Conservation (phyloP, 2,329 filamentous ascomycete species). For the Penicillium concentricum region DNA sequence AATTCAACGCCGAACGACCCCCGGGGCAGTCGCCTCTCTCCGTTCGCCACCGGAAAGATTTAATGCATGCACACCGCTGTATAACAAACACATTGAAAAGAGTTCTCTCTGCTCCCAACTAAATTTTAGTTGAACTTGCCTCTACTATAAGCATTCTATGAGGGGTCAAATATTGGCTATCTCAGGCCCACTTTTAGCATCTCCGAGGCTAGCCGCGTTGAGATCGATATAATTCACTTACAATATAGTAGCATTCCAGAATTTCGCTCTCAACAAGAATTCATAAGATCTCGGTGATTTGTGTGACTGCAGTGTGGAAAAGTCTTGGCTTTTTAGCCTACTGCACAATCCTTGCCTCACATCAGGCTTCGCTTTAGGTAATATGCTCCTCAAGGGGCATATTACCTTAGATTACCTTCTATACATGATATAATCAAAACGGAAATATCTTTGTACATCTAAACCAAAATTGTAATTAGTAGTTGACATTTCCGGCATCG, state of each 20-base stretch:
- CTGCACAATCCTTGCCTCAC: background rate
- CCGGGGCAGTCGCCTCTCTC: conserved; percentile 8
- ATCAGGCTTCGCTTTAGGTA: background rate
- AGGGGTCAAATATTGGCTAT: conserved; percentile 8
- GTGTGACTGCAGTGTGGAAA: background rate
- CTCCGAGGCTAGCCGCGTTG: conserved; percentile 16
- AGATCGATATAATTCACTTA: background rate
- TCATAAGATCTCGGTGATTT: background rate
- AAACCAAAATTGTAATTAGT: too few relatives aligned
- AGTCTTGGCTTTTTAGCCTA: background rate
- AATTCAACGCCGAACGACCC: conserved; percentile 19
- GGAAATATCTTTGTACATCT: too few relatives aligned
- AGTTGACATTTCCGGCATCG: background rate
- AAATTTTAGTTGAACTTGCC: background rate
- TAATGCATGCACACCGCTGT: background rate
- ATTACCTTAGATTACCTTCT: too few relatives aligned
- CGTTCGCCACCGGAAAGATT: background rate
- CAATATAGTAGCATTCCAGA: too few relatives aligned
- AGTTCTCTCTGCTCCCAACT: background rate
- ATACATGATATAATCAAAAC: background rate
- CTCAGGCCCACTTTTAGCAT: conserved; percentile 12
- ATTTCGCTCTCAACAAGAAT: background rate
- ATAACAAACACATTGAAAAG: background rate
- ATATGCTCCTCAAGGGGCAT: background rate
- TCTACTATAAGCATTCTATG: conserved; percentile 1